Evolutionary conservation across 495 filamentous ascomycete species (phyloP).

Genomic region (Aspergillus haitiensis): DNA sequence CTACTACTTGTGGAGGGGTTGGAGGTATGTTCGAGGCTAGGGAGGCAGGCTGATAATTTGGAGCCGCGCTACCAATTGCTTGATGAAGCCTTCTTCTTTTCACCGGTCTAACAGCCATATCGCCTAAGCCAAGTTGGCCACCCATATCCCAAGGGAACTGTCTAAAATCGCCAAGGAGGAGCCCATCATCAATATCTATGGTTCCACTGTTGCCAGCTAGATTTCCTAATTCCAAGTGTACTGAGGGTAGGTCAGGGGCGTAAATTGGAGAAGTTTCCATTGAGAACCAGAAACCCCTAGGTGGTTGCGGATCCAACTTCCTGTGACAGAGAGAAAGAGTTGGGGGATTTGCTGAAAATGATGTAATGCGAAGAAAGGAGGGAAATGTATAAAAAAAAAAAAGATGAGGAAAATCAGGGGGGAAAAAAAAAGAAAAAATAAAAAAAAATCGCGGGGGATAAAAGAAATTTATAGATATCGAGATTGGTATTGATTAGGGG

Average conservation of each 20-base stretch:
- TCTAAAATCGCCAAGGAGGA: background rate
- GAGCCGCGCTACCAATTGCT: background rate
- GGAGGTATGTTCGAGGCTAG: background rate
- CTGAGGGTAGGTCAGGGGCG: background rate
- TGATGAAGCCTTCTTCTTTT: slow-evolving; percentile 12
- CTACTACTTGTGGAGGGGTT: background rate
- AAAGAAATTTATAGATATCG: too few relatives aligned
- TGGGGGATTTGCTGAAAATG: background rate
- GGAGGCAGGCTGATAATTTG: slow-evolving; percentile 1
- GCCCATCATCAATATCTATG: slow-evolving; percentile 3
- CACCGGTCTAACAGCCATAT: background rate
- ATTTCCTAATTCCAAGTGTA: background rate
- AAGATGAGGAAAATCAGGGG: background rate
- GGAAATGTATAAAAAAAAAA: background rate
- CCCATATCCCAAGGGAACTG: background rate
- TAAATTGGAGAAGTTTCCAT: background rate
- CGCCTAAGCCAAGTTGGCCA: background rate
- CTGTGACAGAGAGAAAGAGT: background rate
- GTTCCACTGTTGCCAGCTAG: background rate
- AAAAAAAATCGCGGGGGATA: too few relatives aligned
- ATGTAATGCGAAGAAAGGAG: background rate
- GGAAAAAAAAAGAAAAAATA: too few relatives aligned
- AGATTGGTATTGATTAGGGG: too few relatives aligned
- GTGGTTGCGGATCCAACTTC: too few relatives aligned
- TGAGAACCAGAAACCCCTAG: background rate